These are phyloP conservation scores for Symmetrospora coprosmae DNA, from an alignment of 768 basidiomycete genomes.

Conservation along the genomic window DNA sequence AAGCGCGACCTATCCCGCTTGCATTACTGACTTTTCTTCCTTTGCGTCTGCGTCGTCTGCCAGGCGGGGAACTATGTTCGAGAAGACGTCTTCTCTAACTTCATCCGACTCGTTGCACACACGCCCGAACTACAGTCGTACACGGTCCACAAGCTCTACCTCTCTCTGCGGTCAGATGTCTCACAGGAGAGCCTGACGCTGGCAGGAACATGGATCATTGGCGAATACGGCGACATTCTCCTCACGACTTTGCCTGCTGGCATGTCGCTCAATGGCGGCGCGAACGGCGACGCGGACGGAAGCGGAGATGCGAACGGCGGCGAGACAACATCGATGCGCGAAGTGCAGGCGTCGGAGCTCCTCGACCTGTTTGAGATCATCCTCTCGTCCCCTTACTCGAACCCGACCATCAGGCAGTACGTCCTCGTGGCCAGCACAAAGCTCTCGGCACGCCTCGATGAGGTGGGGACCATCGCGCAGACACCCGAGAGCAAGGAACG, in stretches of 20 bases:
- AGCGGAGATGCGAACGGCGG: constrained; percentile 61
- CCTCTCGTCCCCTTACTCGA: constrained; percentile 85
- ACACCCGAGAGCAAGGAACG: constrained; percentile 46
- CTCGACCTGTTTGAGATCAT: constrained; percentile 72
- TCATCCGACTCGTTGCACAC: constrained; percentile 88
- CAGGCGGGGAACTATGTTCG: constrained; percentile 96
- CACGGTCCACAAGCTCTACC: constrained; percentile 78
- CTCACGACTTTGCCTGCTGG: constrained; percentile 46
- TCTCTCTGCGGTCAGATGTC: constrained; percentile 72
- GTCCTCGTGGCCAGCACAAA: constrained; percentile 80
- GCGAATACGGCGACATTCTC: constrained; percentile 85
- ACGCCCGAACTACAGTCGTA: constrained; percentile 94
- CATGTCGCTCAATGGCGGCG: too few species aligned
- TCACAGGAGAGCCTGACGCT: constrained; percentile 93
- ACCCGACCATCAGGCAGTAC: constrained; percentile 79
- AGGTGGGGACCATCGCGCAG: not conserved
- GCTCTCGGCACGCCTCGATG: constrained; percentile 53
- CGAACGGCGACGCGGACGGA: constrained; percentile 49
- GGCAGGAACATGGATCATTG: constrained; percentile 85
- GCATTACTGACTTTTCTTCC: not conserved
- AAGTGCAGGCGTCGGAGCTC: constrained; percentile 69
- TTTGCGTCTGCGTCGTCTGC: not conserved
- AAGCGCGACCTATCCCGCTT: not conserved
- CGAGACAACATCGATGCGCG: constrained; percentile 36
- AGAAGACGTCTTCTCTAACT: constrained; percentile 86